Percentiles rank a stretch among this genome's conserved stretches.
phyloP scores from a whole-genome alignment of 2,329 filamentous ascomycete species.

The Apiospora aurea region DNA sequence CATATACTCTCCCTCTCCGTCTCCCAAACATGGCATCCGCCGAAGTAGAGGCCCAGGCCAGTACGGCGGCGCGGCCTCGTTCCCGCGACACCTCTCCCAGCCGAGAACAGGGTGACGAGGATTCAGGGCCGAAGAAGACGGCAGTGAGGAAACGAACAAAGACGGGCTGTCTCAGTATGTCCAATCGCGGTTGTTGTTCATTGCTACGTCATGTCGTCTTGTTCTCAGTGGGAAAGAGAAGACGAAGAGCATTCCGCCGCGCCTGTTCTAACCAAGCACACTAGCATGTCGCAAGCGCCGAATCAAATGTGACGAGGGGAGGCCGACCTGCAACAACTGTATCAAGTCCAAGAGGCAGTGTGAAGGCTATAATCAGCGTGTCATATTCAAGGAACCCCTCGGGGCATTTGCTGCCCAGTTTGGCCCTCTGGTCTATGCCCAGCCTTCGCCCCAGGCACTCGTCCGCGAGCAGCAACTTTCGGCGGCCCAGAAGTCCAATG shows the following conservation, averaged over 20 bases:
- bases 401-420: slow-evolving; percentile 60
- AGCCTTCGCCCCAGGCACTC: slow-evolving; percentile 53
- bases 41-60: slow-evolving; percentile 26
- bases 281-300: slow-evolving; percentile 89
- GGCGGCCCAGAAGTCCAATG: slow-evolving; percentile 47
- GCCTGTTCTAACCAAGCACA: slow-evolving; percentile 30
- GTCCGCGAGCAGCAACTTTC: slow-evolving; percentile 53
- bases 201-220: slow-evolving; percentile 21
- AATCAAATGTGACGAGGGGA: slow-evolving; percentile 96
- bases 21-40: slow-evolving; percentile 40
- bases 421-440: slow-evolving; percentile 53
- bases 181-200: slow-evolving; percentile 31
- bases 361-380: slow-evolving; percentile 82
- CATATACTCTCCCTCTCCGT: slow-evolving; percentile 21
- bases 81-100: slow-evolving; percentile 42
- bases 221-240: slow-evolving; percentile 12
- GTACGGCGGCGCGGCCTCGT: slow-evolving; percentile 34
- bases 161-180: slow-evolving; percentile 86
- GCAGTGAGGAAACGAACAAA: slow-evolving; percentile 78
- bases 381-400: slow-evolving; percentile 79
- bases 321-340: slow-evolving; percentile 83
- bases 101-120: slow-evolving; percentile 46
- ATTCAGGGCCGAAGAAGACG: slow-evolving; percentile 54
- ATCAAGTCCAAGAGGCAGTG: slow-evolving; percentile 85
- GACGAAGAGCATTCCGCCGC: slow-evolving; percentile 7